Base-by-base conservation (phyloP, 2,329 filamentous ascomycete species). In the Alternaria solani region DNA sequence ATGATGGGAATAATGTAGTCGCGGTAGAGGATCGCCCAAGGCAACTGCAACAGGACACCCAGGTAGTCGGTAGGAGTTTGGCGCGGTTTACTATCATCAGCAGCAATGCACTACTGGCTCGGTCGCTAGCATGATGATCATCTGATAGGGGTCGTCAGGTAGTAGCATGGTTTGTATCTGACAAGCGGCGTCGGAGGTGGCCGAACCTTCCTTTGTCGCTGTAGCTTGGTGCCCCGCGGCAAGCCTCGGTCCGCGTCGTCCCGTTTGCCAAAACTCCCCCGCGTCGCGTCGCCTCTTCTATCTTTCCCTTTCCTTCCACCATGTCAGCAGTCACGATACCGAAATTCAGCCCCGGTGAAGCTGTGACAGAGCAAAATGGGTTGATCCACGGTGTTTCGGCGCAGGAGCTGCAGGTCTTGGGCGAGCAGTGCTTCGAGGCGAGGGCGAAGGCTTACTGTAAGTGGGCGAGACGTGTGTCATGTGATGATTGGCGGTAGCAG, bases 391-490 rank as follows among this genome's bases (percentile, higher is more conserved):
- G 81, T 23, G 82, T 96, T 43, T 88, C 86, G 9, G 75, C 80
- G 16, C 76, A 81, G 49, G 90, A 96, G 76, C 87, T 96, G 75
- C 76, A 83, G 60, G 81, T 83, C 42, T 86, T 97, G 48, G 86
- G 85, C 54, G 78, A 81, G 59, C 83, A 86, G 74, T 89, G 90
- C 67, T 83, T 87, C 54, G 87, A 87, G 6, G 93, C 94, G 61
- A 96, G 96, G 79, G 83, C 83, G 2, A 85, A 83, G 55, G 93
- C 94, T 36, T 97, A 98, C 82, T 96, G 93, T 87, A 81, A 77
- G 81, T 82, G 18, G 20, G 20, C 20, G 20, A 23, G 20, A 23
- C 20, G 20, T 23, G 20, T 23, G 20, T 23, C 20, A 23, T 23
- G 20, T 23, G 20, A 23, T 23, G 20, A 23, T 2, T 23, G 20